phyloP scores from a whole-genome alignment of 495 filamentous ascomycete genomes.

The Daldinia vernicosa region DNA sequence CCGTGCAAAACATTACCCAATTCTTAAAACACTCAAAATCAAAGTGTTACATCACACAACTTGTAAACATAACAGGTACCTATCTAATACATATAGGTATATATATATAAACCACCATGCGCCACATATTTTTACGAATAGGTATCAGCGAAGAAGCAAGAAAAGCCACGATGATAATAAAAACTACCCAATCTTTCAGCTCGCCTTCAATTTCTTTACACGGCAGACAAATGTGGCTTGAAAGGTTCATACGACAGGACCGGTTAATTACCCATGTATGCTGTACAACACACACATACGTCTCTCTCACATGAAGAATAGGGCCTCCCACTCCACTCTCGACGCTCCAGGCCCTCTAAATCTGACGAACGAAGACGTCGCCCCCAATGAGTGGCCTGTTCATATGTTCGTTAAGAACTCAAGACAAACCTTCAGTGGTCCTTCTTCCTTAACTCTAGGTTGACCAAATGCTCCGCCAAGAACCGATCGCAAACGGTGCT shows the following conservation, averaged over 20 bases:
- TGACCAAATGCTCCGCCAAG: constrained; percentile 27
- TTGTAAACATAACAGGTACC: background rate
- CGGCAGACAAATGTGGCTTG: constrained; percentile 15
- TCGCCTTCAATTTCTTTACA: background rate
- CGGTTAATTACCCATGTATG: constrained; percentile 28
- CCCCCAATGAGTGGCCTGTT: constrained; percentile 4
- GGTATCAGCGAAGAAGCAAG: background rate
- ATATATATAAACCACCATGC: background rate
- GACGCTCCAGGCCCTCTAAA: background rate
- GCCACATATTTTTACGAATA: background rate
- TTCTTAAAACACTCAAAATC: background rate
- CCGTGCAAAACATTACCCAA: constrained; percentile 8
- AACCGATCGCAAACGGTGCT: background rate
- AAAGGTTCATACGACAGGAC: background rate
- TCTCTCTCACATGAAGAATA: constrained; percentile 18
- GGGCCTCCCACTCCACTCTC: constrained; percentile 29
- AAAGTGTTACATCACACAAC: background rate
- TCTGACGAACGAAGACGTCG: background rate
- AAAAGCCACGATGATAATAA: constrained; percentile 11
- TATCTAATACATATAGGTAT: too few species aligned
- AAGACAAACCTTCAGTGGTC: background rate
- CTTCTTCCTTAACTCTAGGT: constrained; percentile 20
- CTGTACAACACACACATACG: constrained; percentile 24
- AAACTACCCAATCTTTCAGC: background rate
- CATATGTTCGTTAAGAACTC: constrained; percentile 1